phyloP scores from a whole-genome alignment of 192 early-diverging fungal species.

The Rhizoclosmatium sp. region DNA sequence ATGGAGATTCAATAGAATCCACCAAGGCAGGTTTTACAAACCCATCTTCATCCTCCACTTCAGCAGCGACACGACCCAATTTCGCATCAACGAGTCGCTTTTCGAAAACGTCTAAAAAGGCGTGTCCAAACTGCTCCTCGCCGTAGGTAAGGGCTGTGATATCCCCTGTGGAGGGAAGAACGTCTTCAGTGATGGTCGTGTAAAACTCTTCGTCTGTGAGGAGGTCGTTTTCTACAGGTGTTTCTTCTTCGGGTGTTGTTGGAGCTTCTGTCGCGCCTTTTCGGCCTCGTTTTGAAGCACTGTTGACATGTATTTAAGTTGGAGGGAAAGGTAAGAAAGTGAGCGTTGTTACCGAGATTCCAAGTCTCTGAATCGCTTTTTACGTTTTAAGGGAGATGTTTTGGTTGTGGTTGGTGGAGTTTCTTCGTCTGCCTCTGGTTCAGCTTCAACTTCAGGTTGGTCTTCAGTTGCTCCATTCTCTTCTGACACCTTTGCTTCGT shows the following conservation, averaged over 20 bases:
- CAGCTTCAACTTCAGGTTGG: background rate
- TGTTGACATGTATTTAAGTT: background rate
- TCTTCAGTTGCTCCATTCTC: background rate
- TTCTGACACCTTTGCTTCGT: background rate
- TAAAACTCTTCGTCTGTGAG: background rate
- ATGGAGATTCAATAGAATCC: too few relatives aligned
- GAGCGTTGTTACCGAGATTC: background rate
- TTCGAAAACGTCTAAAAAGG: too few relatives aligned
- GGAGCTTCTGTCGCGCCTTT: background rate
- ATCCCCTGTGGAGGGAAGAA: constrained; percentile 2
- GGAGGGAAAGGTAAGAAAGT: background rate
- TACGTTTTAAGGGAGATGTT: constrained; percentile 3
- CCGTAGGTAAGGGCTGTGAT: background rate
- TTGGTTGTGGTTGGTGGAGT: background rate
- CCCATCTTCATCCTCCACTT: background rate
- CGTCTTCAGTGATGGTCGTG: background rate
- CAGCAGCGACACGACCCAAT: too few relatives aligned
- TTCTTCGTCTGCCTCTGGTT: background rate
- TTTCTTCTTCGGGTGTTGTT: background rate
- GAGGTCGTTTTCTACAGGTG: constrained; percentile 7
- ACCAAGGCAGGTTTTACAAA: too few relatives aligned
- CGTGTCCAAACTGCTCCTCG: too few relatives aligned
- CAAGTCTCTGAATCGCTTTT: background rate
- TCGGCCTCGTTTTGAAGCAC: constrained; percentile 12
- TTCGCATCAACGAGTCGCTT: too few relatives aligned